A percentile compares a stretch with the other conserved stretches of the same genome.
Conservation (phyloP, 371 early-diverging fungal species). For the Mucor racemosus region DNA sequence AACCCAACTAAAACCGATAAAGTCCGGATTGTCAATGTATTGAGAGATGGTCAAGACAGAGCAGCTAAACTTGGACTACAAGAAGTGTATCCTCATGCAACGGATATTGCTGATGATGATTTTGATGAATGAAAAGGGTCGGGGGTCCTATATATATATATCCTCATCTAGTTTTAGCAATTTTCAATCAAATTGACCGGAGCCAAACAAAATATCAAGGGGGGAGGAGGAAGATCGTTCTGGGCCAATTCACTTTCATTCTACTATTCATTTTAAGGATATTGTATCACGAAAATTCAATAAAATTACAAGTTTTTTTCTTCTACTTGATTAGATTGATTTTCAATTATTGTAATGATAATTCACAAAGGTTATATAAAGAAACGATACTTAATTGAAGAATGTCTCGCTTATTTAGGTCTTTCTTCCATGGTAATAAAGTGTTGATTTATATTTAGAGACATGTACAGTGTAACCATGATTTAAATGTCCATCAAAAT, state of each 20-base stretch:
- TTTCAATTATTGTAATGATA: too few relatives aligned
- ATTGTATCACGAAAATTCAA: background rate
- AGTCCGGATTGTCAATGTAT: constrained; percentile 36
- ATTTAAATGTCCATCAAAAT: constrained; percentile 10
- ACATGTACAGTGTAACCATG: constrained; percentile 7
- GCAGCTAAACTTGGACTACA: constrained; percentile 18
- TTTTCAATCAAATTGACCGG: background rate
- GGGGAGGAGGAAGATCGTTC: background rate
- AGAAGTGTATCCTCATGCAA: constrained; percentile 24
- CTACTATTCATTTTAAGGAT: background rate
- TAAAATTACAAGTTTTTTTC: too few relatives aligned
- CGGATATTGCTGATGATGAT: constrained; percentile 22
- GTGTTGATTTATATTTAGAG: background rate
- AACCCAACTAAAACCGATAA: constrained; percentile 34
- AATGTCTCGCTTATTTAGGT: background rate
- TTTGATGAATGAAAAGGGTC: background rate
- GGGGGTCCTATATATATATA: too few relatives aligned
- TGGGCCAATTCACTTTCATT: background rate
- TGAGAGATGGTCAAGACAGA: constrained; percentile 40
- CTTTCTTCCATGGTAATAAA: background rate
- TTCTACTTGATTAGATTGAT: too few relatives aligned
- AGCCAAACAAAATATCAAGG: background rate
- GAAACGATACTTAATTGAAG: too few relatives aligned
- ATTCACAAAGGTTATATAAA: too few relatives aligned
- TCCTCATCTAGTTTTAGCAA: too few relatives aligned